Evolutionary conservation across 306 rosid species (phyloP), one percentile per base, ranked within the genome.

Genomic region (Dryas drummondii): DNA sequence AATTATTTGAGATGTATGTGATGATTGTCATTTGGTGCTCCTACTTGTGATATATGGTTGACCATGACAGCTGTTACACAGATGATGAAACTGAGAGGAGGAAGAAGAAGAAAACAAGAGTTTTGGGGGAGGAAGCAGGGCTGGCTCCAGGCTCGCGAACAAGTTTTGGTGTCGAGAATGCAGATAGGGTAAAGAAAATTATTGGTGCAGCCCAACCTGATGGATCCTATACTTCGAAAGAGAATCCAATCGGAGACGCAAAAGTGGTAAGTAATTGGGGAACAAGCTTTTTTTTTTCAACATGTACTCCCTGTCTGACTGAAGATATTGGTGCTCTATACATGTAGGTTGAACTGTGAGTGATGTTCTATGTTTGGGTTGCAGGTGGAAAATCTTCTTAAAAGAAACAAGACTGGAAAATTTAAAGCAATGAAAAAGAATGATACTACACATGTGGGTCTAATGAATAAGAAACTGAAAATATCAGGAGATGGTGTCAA

Each of bases 401-500:
- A 87, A 73, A 87, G 84, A 81, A 85, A 75, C 71, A 94, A 91
- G 79, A 71, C 83, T 57, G 81, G 80, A 62, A 91, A 91, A 87
- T 81, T 78, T 60, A 94, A 86, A 76, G 73, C 88, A 77, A 76
- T 78, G 68, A 94, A 90, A 82, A 90, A 84, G 85, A 86, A n/a
- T 79, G 96, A 86, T 49, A 76, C 69, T 54, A 13, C 82, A 45
- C 84, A 76, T 51, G 61, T 80, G 55, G 85, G 80, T 82, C 68
- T 90, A 51, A 81, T 82, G 55, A 91, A 81, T 85, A 91, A 91
- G 83, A 90, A 90, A 87, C 69, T 94, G 42, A 94, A 91, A 84
- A 84, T 91, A 78, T 82, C 93, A 44, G 98, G 96, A 78, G 96
- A 94, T 74, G 87, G 80, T 74, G 88, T 85, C 71, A 91, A 90